phyloP scores from a whole-genome alignment of 176 grass and related monocot species.

The Miscanthus lutarioriparius region DNA sequence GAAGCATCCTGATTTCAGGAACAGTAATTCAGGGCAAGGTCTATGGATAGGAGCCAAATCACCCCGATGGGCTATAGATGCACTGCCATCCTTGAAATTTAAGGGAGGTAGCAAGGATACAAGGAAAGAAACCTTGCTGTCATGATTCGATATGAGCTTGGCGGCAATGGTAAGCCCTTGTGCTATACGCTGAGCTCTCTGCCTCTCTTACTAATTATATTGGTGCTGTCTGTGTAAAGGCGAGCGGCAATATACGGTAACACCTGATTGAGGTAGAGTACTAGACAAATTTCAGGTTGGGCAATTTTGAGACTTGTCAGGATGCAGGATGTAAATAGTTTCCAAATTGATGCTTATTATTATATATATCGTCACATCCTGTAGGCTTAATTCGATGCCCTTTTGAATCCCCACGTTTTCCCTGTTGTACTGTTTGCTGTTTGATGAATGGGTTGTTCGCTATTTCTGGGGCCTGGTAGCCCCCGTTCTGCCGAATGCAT shows the following conservation, averaged over 20 bases:
- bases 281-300: background rate
- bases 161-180: slow-evolving; percentile 12
- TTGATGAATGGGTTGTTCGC: background rate
- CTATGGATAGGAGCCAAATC: slow-evolving; percentile 55
- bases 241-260: background rate
- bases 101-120: slow-evolving; percentile 7
- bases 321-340: slow-evolving; percentile 31
- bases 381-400: background rate
- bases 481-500: background rate
- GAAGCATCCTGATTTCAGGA: slow-evolving; percentile 70
- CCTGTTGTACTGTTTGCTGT: background rate
- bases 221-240: background rate
- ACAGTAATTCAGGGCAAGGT: slow-evolving; percentile 55
- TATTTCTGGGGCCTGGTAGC: background rate
- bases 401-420: background rate
- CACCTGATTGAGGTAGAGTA: slow-evolving; percentile 25
- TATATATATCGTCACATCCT: background rate
- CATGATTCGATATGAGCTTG: slow-evolving; percentile 31
- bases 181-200: background rate
- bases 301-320: background rate
- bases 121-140: slow-evolving; percentile 48
- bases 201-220: background rate
- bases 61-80: slow-evolving; percentile 53
- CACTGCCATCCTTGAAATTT: slow-evolving; percentile 45
- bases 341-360: slow-evolving; percentile 7